Conservation (phyloP, 306 rosid genomes). For the Hippophae tibetana region DNA sequence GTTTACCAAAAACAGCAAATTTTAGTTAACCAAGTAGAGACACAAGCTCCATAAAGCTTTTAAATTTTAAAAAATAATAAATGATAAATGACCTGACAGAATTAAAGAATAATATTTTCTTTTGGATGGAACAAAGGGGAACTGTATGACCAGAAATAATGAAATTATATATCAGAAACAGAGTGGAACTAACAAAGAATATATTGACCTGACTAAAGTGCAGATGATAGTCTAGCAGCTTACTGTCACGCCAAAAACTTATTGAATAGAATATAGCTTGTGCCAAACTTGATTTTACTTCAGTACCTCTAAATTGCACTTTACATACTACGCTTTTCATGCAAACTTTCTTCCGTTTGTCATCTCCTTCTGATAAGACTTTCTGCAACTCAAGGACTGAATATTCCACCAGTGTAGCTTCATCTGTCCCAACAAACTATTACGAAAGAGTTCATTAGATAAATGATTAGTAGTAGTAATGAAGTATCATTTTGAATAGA, state of each 20-base stretch:
- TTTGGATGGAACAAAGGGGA: too few relatives aligned
- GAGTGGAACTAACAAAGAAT: constrained; percentile 5
- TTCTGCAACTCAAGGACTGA: constrained; percentile 36
- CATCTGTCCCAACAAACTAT: constrained; percentile 43
- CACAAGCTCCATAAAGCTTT: too few relatives aligned
- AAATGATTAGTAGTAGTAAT: constrained; percentile 1
- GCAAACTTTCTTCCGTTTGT: constrained; percentile 23
- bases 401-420: constrained; percentile 31
- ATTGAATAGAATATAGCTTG: constrained; percentile 36
- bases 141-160: too few relatives aligned
- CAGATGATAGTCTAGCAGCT: constrained; percentile 48
- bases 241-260: constrained; percentile 39
- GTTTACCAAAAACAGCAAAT: not conserved
- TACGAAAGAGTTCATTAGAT: constrained; percentile 17
- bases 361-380: constrained; percentile 24
- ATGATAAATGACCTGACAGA: too few relatives aligned
- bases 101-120: too few relatives aligned
- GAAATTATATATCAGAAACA: too few relatives aligned
- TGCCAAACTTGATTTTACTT: constrained; percentile 32
- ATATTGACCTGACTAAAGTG: constrained; percentile 39
- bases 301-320: constrained; percentile 19
- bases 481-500: not conserved
- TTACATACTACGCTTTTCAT: constrained; percentile 31
- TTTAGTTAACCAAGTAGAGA: too few relatives aligned
- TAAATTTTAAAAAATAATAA: too few relatives aligned